Evolutionary conservation across 192 early-diverging fungal species (phyloP), one percentile per base, ranked within the genome.

Genomic region (Entomortierella parvispora): DNA sequence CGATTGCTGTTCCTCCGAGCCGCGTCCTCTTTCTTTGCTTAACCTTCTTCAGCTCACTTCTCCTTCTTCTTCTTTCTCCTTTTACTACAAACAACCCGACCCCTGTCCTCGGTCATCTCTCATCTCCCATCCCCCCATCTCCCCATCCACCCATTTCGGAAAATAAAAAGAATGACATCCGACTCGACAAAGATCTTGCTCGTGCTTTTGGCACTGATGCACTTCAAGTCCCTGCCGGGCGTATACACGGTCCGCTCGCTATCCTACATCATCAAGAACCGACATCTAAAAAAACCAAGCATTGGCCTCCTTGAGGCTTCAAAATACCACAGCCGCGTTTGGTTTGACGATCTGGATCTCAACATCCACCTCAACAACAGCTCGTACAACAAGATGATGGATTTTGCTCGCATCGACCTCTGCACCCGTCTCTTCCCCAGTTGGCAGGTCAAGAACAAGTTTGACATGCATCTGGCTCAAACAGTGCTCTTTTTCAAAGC

Each of bases 331-430:
- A 69, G 79, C 31, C 81, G 84, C 22, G 82, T 82, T 31, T 75
- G 76, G 57, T 80, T 82, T 26, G 84, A 85, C 49, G 84, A 85
- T 60, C 68, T 85, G 9, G 84, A 85, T 47, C 82, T 83, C 43
- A 85, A 85, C 26, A 71, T 71, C 47, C 84, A 85, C 55, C 82
- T 85, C 76, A 81, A 80, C 67, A 81, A 70, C 56, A 80, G 79
- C 17, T 84, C 82, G 18, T 87, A 85, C 65, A 81, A 83, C 67
- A 87, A 87, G 65, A 56, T 84, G 48, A 69, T 87, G 57, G 86
- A 87, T 52, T 85, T 76, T 45, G 76, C 80, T 26, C 78, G 86
- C 18, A 81, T 82, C 33, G 54, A 83, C 4, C 43, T 80, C n/a
- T 63, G 74, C 25, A 68, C 65, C 0, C 55, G 61, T 0, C 54